These are phyloP conservation scores for Postia placenta DNA, from an alignment of 768 basidiomycete genomes.

Conservation along the genomic window DNA sequence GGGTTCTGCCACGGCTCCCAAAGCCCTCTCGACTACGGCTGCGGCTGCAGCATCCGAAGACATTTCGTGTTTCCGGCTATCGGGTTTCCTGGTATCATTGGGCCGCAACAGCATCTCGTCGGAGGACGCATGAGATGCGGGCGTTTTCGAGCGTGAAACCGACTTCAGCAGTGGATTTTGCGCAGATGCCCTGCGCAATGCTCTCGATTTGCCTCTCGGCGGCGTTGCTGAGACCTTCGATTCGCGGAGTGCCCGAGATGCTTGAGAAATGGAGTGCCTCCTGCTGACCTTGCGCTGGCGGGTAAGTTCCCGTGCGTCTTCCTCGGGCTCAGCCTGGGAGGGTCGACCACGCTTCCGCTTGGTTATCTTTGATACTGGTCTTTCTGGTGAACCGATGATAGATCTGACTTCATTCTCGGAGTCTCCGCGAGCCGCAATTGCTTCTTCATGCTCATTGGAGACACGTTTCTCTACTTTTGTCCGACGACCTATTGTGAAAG, in stretches of 20 bases:
- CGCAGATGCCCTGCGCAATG: no score
- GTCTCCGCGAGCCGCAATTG: not conserved
- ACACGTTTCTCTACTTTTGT: no score
- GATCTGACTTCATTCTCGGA: constrained; percentile 15
- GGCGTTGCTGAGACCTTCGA: no score
- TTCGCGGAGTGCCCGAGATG: no score
- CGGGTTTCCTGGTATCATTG: not conserved
- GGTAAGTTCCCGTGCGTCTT: not conserved
- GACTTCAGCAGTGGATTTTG: no score
- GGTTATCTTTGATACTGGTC: not conserved
- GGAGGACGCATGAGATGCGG: no score
- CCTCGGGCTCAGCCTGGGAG: not conserved
- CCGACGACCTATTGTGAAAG: no score
- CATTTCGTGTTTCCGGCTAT: constrained; percentile 1
- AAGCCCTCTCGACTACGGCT: not conserved
- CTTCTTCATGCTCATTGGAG: no score
- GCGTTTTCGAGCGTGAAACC: no score
- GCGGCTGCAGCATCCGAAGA: not conserved
- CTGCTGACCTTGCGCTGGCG: not conserved
- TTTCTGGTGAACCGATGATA: constrained; percentile 6
- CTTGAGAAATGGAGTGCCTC: not conserved
- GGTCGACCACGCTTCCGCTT: not conserved
- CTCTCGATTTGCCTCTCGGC: no score
- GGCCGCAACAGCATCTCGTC: constrained; percentile 13
- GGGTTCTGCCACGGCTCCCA: not conserved